Base-by-base conservation (phyloP, 176 grass and related monocot genomes). In the Areca catechu region DNA sequence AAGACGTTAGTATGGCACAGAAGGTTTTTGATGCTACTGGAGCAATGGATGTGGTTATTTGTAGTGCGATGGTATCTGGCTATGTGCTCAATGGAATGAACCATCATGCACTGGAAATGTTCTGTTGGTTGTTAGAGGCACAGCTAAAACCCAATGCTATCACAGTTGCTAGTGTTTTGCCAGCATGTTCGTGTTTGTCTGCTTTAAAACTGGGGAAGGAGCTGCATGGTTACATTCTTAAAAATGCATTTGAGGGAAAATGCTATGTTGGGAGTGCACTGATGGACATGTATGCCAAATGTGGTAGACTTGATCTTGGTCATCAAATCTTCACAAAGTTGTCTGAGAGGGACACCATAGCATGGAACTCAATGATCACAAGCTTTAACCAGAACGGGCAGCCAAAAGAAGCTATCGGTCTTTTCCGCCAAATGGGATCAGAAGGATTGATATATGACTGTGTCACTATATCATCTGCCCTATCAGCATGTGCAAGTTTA, bases 321-420 rank as follows among this genome's bases (percentile, higher is more conserved):
- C 69, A 83, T 75, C 82, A 68, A 70, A 79, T 89, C 63, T 95
- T 95, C 30, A 67, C 56, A 12, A 68, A 65, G 51, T 86, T 86
- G 66, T 51, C 69, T 72, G 14, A 17, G 49, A 95, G 80, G 66
- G 79, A 95, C 19, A 69, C 76, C 20, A 74, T 95, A 52, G 76
- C 79, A 52, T 95, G 90, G 85, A 95, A 95, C 71, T 89, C 90
- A 7, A 95, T 95, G 90, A 83, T 95, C 75, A 74, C 81, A 72
- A 86, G 82, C 71, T 86, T 79, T 72, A 57, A 65, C 28, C 86
- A 95, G 59, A 95, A 95, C 65, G 86, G 90, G 15, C 75, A 86
- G 56, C 82, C 86, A 68, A 66, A 86, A 70, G 76, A 74, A 69
- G 76, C 86, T 71, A 65, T 95, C 25, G 73, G 51, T 20, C 50